phyloP scores from a whole-genome alignment of 805 yeast genomes.

The Cyberlindnera suaveolens region DNA sequence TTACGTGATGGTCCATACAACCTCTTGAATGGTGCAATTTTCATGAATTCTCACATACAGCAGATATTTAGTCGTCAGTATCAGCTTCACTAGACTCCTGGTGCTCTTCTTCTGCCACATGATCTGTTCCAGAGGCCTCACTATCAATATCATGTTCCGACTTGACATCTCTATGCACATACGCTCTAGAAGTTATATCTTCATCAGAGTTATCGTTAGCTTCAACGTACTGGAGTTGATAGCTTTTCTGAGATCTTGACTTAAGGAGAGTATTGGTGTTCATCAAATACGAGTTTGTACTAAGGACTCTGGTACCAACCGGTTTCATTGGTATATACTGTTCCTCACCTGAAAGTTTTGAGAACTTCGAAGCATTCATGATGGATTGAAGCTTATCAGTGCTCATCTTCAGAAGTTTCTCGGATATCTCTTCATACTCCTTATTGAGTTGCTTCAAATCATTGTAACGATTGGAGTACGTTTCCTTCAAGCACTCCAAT shows the following conservation, averaged over 20 bases:
- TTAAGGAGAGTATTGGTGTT: conserved; percentile 2
- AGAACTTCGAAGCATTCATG: conserved; percentile 12
- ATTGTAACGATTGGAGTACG: conserved; percentile 19
- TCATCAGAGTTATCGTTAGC: not conserved
- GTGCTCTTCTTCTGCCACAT: too few relatives aligned
- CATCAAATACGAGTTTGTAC: conserved; percentile 23
- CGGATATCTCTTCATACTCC: conserved; percentile 23
- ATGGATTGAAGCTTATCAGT: conserved; percentile 26
- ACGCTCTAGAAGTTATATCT: not conserved
- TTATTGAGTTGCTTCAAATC: conserved; percentile 24
- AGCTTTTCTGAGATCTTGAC: not conserved
- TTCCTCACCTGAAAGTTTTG: conserved; percentile 4
- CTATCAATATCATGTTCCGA: not conserved
- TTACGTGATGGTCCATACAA: too few relatives aligned
- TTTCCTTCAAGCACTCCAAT: conserved; percentile 20
- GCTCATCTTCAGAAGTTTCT: conserved; percentile 20
- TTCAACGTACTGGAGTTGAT: not conserved
- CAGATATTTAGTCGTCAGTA: too few relatives aligned
- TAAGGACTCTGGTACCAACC: conserved; percentile 14
- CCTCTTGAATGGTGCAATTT: too few relatives aligned
- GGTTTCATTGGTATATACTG: conserved; percentile 1
- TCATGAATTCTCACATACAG: too few relatives aligned
- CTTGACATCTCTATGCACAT: too few relatives aligned
- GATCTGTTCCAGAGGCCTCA: not conserved
- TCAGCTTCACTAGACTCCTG: too few relatives aligned